Evolutionary conservation across 345 rosid genomes (phyloP), one percentile per base, ranked within the genome.

Genomic region (Aquilaria yunnanensis): DNA sequence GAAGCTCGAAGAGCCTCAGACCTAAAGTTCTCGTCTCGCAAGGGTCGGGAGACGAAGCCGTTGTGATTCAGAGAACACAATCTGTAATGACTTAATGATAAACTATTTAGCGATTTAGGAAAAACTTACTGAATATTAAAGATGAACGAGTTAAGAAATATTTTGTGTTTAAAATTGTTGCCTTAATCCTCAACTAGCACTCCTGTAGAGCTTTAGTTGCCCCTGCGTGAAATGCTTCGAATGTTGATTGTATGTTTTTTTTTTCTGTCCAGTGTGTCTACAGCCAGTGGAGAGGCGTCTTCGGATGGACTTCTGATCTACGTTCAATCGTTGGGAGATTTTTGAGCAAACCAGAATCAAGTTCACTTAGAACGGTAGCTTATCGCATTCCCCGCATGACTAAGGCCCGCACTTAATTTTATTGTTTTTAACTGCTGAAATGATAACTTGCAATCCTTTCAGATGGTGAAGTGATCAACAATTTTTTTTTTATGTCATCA

Each of bases 241-340:
- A 37, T 37, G 43, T 37, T 37, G 43, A 37, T 37, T 9, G 3
- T 37, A 37, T 37, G 58, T 55, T 41, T 51, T 6, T 53, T 13
- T 30, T 23, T 52, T 37, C 11, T 47, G 31, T 72, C 66, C 61
- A 94, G 99, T 88, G 84, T 68, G 67, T 90, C 74, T 90, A 90
- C 76, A 82, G 85, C 65, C 95, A 86, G 72, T 88, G 91, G 99
- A 90, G 84, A 72, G 92, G 92, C 32, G 66, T 94, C 56, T 78
- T 86, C 59, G 89, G 84, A 61, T 81, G 90, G 81, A 67, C 87
- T 54, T 80, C 81, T 67, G 89, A 84, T 71, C 47, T 82, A 57
- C 80, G 85, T 13, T 68, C 86, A 54, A 72, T 94, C 61, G 70
- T 94, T 72, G 83, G 86, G 29, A 84, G 84, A 78, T 79, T 96